Evolutionary conservation across 352 stramenopile genomes (phyloP), one percentile per base, ranked within the genome.

Genomic region (Peronosclerospora sorghi): DNA sequence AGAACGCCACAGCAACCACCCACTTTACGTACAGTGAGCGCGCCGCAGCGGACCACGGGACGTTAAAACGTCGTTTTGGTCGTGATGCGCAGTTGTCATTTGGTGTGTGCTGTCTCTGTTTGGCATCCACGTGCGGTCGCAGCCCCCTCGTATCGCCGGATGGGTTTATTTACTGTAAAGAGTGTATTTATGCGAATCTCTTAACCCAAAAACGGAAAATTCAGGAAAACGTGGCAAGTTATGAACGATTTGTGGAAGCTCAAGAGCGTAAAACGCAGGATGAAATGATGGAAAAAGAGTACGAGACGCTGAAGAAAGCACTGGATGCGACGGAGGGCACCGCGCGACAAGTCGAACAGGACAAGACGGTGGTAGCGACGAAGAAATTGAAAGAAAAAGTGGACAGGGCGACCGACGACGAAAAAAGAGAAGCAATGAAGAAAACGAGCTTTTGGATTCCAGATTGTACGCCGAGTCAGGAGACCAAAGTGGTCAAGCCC

Each of bases 1-100:
- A 93, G 76, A 93, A 93, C 65, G 62, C 76, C 55, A 93, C 77
- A 40, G 75, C 80, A 28, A 80, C 75, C 41, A 82, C 74, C 42
- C 75, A 90, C 67, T 93, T 93, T 51, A 93, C 80, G 58, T 93
- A 93, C 69, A 68, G 68, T 46, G 80, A 93, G 63, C 68, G 71
- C 23, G 48, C 60, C 30, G 69, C 69, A n/a, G 80, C 75, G 5
- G 80, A 73, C 26, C 77, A 93, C 44, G 80, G 80, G 8, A 93
- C 80, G 42, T 48, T 90, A 19, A 93, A 93, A 55, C 66, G 80
- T 14, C 73, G 80, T 32, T 93, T 82, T 38, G 80, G 80, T 1
- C 72, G 80, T 45, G 80, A 93, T 42, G 56, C 80, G 23, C 80
- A 93, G 62, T 51, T 93, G 4, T 15, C 63, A 4, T 93, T 90